Evolutionary conservation across 306 rosid genomes (phyloP), one percentile per base, ranked within the genome.

Genomic region (Coriaria nepalensis): DNA sequence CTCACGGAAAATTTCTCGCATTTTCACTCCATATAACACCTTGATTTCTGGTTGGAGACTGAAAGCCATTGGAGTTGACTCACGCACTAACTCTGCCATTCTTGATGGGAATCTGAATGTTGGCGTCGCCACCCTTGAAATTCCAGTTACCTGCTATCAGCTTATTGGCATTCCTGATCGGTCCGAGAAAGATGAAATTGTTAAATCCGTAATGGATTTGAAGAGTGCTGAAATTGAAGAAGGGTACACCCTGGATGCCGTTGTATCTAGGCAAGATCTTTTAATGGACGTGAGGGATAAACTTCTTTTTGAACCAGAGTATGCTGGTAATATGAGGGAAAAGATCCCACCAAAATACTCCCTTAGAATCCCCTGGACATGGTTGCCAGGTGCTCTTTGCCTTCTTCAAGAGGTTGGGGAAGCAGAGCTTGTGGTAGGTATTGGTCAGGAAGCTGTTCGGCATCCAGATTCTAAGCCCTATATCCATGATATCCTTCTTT

Each of bases 381-480:
- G 96, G 96, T 69, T 92, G 78, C 81, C 96, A 15, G 80, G 72
- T 69, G 93, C 93, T 61, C 77, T 92, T 35, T 85, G 96, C 81
- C 86, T 92, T 47, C 96, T 92, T 75, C 96, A 92, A 69, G 96
- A 92, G 94, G 94, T 79, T 59, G 96, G 98, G 66, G 94, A 92
- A 66, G 72, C 77, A 53, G 82, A 75, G 73, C 76, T 82, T 54
- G 94, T 78, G 45, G 73, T 85, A 56, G 83, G 77, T 56, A 73
- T 79, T 66, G 98, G 94, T 10, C 75, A 61, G 46, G 60, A 59
- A 45, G 75, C 73, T 61, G 76, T 85, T 68, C 85, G 75, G 61
- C 82, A 65, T 67, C 83, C 72, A 67, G 86, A 82, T 71, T 80
- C 85, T 39, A 82, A 92, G 68, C 86, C 86, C 38, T 71, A 79